Base-by-base conservation (phyloP, 2,329 filamentous ascomycete genomes). In the Endoconidiophora laricicola region DNA sequence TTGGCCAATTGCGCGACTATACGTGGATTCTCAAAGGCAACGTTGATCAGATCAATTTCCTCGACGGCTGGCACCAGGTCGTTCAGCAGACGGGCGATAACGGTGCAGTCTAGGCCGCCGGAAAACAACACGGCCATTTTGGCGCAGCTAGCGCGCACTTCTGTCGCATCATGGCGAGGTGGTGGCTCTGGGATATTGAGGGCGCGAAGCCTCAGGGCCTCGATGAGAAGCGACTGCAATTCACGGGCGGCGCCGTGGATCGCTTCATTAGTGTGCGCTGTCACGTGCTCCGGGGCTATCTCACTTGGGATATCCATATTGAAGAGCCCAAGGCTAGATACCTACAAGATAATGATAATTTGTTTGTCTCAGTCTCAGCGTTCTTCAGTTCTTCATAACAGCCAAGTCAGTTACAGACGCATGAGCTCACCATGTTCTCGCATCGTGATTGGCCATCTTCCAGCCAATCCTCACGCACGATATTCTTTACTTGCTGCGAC, bases 11-110 rank as follows among this genome's bases (percentile, higher is more conserved):
- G 70, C 2, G 71, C 78, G 53, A 73, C 79, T 55, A 81, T 76
- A 29, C 85, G 75, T 0, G 88, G 90, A 56, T 98, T 98, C 63
- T 98, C 86, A 59, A 98, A 98, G 0, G 90, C 91, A 43, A 98
- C 90, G 57, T 98, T 98, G 55, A 98, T 73, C 6, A 98, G 70
- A 60, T 96, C 91, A 54, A 98, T 79, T 1, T 74, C 68, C 58
- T 93, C 80, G 3, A 71, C 64, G 0, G 60, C 12, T 0, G 84
- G 83, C 2, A 96, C 61, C 2, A 93, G 64, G 10, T 94, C 82
- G 60, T 94, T 84, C 9, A 76, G 71, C 22, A 96, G 65, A 41
- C 87, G 77, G 20, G 90, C 90, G 45, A 98, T 70, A 0, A 95
- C 70, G 0, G 88, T 90, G 61, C 91, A 96, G 62, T 98, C 91